These are phyloP conservation scores for Salix viminalis DNA, from an alignment of 345 rosid genomes.

Conservation along the genomic window DNA sequence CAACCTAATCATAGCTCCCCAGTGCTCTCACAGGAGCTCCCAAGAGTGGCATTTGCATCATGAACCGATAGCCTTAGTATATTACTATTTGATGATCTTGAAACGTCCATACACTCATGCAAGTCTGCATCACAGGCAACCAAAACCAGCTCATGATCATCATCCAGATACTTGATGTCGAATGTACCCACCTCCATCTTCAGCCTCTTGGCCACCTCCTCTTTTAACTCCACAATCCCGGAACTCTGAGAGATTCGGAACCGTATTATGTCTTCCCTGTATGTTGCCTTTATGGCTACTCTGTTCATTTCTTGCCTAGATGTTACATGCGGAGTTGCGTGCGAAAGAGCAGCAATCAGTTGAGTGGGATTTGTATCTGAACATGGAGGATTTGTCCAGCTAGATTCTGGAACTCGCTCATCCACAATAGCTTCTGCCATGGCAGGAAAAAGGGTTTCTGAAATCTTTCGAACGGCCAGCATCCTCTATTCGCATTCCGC, in stretches of 20 bases:
- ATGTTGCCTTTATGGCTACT: conserved; percentile 70
- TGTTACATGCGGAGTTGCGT: conserved; percentile 21
- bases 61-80: conserved; percentile 64
- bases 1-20: conserved; percentile 38
- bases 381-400: conserved; percentile 38
- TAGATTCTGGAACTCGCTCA: conserved; percentile 50
- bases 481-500: conserved; percentile 68
- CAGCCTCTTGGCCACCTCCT: conserved; percentile 82
- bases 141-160: conserved; percentile 79
- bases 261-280: conserved; percentile 74
- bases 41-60: conserved; percentile 54
- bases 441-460: conserved; percentile 60
- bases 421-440: conserved; percentile 40
- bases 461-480: conserved; percentile 86
- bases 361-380: conserved; percentile 20
- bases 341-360: conserved; percentile 23
- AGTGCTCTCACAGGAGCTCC: conserved; percentile 91
- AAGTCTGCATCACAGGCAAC: conserved; percentile 79
- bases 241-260: conserved; percentile 55
- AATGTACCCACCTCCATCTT: conserved; percentile 69
- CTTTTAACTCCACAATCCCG: conserved; percentile 58
- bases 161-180: conserved; percentile 77
- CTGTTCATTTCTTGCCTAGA: conserved; percentile 37
- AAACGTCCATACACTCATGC: conserved; percentile 69
- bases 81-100: conserved; percentile 56